Conservation (phyloP, 2,329 filamentous ascomycete species). For the Penicillium capsulatum region DNA sequence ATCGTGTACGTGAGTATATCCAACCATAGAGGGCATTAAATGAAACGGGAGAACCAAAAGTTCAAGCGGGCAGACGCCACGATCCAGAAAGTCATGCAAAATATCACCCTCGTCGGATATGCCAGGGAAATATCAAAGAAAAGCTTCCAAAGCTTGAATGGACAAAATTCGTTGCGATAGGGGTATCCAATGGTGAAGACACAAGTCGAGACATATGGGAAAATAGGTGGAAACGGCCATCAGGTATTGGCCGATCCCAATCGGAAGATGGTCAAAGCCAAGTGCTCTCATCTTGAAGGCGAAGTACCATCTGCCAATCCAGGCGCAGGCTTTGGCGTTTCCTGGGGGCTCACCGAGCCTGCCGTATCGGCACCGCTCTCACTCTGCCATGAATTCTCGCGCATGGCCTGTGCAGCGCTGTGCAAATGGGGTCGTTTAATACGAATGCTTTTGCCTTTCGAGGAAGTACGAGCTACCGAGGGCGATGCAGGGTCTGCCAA, state of each 20-base stretch:
- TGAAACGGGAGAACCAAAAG: constrained; percentile 3
- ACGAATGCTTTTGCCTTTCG: constrained; percentile 13
- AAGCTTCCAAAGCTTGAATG: too few relatives aligned
- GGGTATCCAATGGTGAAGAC: constrained; percentile 32
- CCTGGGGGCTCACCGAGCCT: constrained; percentile 23
- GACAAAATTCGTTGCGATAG: constrained; percentile 27
- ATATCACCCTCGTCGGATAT: too few relatives aligned
- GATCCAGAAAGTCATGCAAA: too few relatives aligned
- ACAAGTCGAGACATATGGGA: constrained; percentile 23
- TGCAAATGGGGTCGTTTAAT: constrained; percentile 10
- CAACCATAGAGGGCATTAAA: constrained; percentile 8
- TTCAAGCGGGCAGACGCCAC: not conserved
- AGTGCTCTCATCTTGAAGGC: not conserved
- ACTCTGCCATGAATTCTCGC: constrained; percentile 30
- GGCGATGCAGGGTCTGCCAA: constrained; percentile 16
- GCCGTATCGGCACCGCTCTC: constrained; percentile 26
- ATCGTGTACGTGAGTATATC: constrained; percentile 22
- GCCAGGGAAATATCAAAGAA: too few relatives aligned
- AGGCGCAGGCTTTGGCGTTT: constrained; percentile 3
- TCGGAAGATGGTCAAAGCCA: too few relatives aligned
- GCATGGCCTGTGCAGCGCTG: constrained; percentile 14
- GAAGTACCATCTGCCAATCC: constrained; percentile 1
- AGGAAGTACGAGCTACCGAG: constrained; percentile 9
- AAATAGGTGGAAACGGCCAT: constrained; percentile 5
- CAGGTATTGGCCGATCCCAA: too few relatives aligned